Conservation (phyloP, 2,329 filamentous ascomycete species). For the Orbilia quercus region DNA sequence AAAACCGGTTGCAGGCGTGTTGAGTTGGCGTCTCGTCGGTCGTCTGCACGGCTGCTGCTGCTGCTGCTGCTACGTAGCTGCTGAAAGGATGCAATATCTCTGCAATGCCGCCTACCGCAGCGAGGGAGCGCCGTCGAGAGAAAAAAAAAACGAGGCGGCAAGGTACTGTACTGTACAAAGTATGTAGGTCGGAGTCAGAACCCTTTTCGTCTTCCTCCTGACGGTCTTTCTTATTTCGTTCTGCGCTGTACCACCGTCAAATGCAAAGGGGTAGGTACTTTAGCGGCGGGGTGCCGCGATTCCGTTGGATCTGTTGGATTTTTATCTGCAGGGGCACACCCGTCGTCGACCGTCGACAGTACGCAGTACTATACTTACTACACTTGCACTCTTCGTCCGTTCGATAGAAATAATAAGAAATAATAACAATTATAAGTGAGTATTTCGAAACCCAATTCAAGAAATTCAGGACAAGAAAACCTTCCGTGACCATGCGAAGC, state of each 20-base stretch:
- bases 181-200: no score
- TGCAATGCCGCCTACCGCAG: neutral
- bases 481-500: conserved; percentile 31
- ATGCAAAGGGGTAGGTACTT: neutral
- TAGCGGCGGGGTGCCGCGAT: neutral
- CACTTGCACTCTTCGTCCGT: neutral
- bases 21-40: conserved; percentile 5
- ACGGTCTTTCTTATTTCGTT: neutral
- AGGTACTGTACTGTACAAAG: no score
- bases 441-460: no score
- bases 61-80: neutral
- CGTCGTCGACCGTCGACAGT: no score
- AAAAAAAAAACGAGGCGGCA: conserved; percentile 10
- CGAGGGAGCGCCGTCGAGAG: conserved; percentile 4
- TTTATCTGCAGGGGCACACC: conserved; percentile 48
- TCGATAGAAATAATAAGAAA: no score
- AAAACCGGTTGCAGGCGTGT: conserved; percentile 6
- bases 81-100: conserved; percentile 7
- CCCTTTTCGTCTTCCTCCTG: neutral
- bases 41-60: neutral
- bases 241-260: neutral
- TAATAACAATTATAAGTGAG: no score
- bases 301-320: conserved; percentile 37
- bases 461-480: conserved; percentile 14
- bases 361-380: no score